Conservation (phyloP, 2,329 filamentous ascomycete genomes). For the Penicillium sp. region DNA sequence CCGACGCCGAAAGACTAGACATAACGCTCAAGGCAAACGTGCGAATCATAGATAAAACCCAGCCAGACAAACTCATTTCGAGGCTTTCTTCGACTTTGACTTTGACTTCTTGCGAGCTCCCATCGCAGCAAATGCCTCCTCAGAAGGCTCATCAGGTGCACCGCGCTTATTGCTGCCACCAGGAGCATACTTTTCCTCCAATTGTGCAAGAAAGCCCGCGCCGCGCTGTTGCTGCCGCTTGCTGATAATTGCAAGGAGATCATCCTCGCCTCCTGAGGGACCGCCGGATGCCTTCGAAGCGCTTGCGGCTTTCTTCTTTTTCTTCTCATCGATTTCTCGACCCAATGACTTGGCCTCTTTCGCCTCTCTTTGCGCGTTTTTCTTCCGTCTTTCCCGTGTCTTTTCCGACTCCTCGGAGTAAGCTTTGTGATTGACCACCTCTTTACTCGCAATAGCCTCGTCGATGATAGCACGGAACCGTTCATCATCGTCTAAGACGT, state of each 20-base stretch:
- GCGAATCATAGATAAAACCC: constrained; percentile 1
- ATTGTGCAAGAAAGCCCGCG: constrained; percentile 59
- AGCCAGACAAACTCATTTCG: constrained; percentile 12
- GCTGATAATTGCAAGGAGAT: constrained; percentile 68
- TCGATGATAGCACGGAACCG: constrained; percentile 77
- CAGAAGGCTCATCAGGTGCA: constrained; percentile 51
- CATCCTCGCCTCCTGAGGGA: constrained; percentile 22
- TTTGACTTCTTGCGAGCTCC: constrained; percentile 38
- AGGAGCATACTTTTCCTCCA: constrained; percentile 70
- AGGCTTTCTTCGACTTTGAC: constrained; percentile 26
- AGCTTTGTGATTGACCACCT: constrained; percentile 59
- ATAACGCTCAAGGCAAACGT: neutral
- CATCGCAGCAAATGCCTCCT: constrained; percentile 54
- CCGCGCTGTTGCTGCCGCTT: constrained; percentile 61
- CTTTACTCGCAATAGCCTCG: constrained; percentile 64
- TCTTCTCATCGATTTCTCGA: constrained; percentile 67
- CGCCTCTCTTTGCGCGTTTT: constrained; percentile 60
- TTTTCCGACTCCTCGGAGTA: constrained; percentile 71
- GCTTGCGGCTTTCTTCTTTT: constrained; percentile 53
- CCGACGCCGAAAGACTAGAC: neutral
- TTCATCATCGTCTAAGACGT: constrained; percentile 76
- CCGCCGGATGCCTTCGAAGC: constrained; percentile 30
- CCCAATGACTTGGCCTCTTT: constrained; percentile 68
- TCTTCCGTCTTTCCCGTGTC: constrained; percentile 54
- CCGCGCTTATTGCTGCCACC: constrained; percentile 41